phyloP scores from a whole-genome alignment of 2,329 filamentous ascomycete genomes.

The Cucurbitaria berberidis region DNA sequence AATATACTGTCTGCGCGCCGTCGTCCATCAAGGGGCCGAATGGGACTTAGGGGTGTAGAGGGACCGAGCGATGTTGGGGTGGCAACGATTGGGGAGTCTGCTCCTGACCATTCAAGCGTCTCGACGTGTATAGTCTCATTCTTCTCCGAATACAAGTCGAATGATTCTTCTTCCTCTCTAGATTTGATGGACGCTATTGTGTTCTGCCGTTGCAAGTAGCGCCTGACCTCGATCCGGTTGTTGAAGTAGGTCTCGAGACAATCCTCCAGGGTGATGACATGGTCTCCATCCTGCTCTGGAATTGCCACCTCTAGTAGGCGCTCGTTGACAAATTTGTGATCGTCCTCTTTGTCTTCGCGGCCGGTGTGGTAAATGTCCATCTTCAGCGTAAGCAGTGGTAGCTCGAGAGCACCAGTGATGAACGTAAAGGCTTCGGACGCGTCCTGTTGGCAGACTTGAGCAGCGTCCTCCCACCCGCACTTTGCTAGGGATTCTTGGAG shows the following conservation, averaged over 20 bases:
- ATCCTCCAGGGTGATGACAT: constrained; percentile 80
- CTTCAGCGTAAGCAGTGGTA: constrained; percentile 87
- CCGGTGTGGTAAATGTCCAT: constrained; percentile 95
- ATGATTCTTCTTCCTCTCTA: constrained; percentile 32
- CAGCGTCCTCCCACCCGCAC: constrained; percentile 88
- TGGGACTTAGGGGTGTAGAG: constrained; percentile 33
- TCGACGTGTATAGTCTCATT: constrained; percentile 52
- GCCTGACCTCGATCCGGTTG: constrained; percentile 84
- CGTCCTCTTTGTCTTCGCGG: constrained; percentile 79
- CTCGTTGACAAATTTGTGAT: constrained; percentile 95
- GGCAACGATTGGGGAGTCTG: constrained; percentile 44
- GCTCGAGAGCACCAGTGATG: constrained; percentile 85
- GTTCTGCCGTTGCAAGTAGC: constrained; percentile 70
- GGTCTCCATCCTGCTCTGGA: constrained; percentile 71
- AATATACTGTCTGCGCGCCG: constrained; percentile 59
- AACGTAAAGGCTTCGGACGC: constrained; percentile 95
- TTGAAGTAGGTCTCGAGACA: constrained; percentile 97
- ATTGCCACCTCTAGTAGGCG: constrained; percentile 88
- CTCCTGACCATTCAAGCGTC: constrained; percentile 48
- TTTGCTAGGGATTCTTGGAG: constrained; percentile 82
- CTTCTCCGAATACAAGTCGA: constrained; percentile 43
- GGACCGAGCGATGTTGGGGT: constrained; percentile 38
- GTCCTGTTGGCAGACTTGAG: constrained; percentile 82
- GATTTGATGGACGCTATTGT: constrained; percentile 60
- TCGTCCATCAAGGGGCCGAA: constrained; percentile 42